These are phyloP conservation scores for Pseudogymnoascus sp. DNA, from an alignment of 2,329 filamentous ascomycete genomes.

Conservation along the genomic window DNA sequence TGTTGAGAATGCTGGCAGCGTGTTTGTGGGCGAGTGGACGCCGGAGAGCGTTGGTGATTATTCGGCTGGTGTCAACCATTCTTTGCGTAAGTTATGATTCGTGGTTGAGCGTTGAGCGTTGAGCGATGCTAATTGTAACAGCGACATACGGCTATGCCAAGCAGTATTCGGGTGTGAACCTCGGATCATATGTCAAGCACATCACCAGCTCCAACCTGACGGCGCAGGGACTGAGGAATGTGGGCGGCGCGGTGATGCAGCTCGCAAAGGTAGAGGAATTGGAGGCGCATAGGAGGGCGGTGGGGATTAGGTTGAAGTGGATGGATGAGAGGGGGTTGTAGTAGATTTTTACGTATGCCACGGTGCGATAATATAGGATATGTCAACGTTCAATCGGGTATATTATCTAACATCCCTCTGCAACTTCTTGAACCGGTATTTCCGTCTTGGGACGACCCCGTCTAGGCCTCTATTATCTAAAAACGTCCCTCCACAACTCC, in stretches of 20 bases:
- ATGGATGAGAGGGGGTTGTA: conserved; percentile 28
- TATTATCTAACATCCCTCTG: background rate
- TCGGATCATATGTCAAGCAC: conserved; percentile 94
- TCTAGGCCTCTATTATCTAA: conserved; percentile 11
- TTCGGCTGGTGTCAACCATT: conserved; percentile 96
- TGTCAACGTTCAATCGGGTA: background rate
- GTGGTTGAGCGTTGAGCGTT: background rate
- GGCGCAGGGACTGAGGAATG: conserved; percentile 72
- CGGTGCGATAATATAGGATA: too few relatives aligned
- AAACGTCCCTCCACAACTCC: conserved; percentile 85
- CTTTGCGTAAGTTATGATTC: conserved; percentile 64
- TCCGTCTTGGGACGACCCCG: too few relatives aligned
- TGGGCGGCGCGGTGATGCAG: conserved; percentile 87
- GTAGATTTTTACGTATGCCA: too few relatives aligned
- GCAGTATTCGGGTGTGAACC: conserved; percentile 96
- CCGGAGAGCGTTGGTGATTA: conserved; percentile 98
- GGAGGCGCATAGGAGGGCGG: conserved; percentile 78
- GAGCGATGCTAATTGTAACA: conserved; percentile 30
- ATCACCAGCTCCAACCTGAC: conserved; percentile 93
- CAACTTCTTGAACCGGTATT: background rate
- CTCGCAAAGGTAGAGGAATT: conserved; percentile 89
- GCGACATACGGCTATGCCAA: conserved; percentile 97
- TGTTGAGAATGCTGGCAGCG: conserved; percentile 89
- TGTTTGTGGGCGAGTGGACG: conserved; percentile 94
- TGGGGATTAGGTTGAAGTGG: conserved; percentile 53